These are phyloP conservation scores for Carpinus fangiana DNA, from an alignment of 306 rosid genomes.

Conservation along the genomic window DNA sequence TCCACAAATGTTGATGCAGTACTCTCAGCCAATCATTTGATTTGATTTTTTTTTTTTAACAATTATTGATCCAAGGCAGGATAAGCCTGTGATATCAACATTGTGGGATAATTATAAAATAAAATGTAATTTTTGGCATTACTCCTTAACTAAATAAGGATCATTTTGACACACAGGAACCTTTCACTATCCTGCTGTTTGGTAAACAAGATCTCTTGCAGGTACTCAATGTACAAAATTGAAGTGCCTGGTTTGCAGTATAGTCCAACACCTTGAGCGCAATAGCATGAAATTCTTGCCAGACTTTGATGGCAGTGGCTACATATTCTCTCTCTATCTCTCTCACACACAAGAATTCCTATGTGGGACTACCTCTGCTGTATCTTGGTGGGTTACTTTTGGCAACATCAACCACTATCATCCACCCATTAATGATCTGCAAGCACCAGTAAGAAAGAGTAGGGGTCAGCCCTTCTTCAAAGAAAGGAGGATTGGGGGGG, in stretches of 20 bases:
- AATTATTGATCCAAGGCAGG: too few species aligned
- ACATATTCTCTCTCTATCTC: conserved; percentile 21
- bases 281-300: not conserved
- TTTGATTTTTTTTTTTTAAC: too few species aligned
- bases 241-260: not conserved
- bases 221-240: not conserved
- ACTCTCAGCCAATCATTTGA: too few species aligned
- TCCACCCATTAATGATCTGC: conserved; percentile 95
- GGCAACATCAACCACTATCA: conserved; percentile 92
- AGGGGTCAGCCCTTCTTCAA: conserved; percentile 18
- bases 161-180: too few species aligned
- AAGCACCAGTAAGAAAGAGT: conserved; percentile 16
- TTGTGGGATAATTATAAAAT: too few species aligned
- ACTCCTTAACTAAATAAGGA: too few species aligned
- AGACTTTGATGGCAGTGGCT: not conserved
- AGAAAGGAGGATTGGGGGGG: not conserved
- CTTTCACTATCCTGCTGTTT: too few species aligned
- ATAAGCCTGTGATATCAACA: too few species aligned
- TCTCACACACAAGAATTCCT: conserved; percentile 3
- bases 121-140: too few species aligned
- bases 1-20: too few species aligned
- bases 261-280: not conserved
- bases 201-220: not conserved
- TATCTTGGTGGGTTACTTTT: conserved; percentile 56
- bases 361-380: conserved; percentile 35